phyloP scores from a whole-genome alignment of 2,329 filamentous ascomycete genomes.

The Epichloe festucae region DNA sequence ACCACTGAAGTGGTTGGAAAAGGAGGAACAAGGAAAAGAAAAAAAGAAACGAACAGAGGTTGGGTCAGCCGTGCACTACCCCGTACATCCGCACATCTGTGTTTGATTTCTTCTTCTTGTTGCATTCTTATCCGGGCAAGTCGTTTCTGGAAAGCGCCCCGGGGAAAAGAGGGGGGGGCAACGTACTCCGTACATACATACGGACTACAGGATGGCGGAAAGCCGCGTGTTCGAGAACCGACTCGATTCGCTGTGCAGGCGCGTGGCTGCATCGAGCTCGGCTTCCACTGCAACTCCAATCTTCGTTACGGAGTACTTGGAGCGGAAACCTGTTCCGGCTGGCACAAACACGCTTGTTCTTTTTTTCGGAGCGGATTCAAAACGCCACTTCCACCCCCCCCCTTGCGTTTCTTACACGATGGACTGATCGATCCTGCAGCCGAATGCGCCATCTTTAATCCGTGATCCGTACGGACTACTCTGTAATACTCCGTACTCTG shows the following conservation, averaged over 20 bases:
- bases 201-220: not conserved
- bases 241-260: slow-evolving; percentile 7
- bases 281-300: too few species aligned
- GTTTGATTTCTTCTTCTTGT: not conserved
- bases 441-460: too few species aligned
- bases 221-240: not conserved
- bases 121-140: not conserved
- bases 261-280: slow-evolving; percentile 7
- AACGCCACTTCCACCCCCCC: not conserved
- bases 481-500: too few species aligned
- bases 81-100: not conserved
- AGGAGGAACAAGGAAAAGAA: not conserved
- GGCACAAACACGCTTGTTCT: too few species aligned
- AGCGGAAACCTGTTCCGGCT: too few species aligned
- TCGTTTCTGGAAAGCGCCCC: not conserved
- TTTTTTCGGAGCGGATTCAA: too few species aligned
- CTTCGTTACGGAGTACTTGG: too few species aligned
- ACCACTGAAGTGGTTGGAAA: not conserved
- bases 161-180: not conserved
- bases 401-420: too few species aligned
- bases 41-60: too few species aligned
- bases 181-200: not conserved
- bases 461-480: too few species aligned
- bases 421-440: too few species aligned
- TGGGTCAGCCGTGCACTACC: not conserved